Percentiles rank a stretch among this genome's conserved stretches.
These are phyloP conservation scores for Aechmea fasciata DNA, from an alignment of 176 grass and related monocot genomes.

Conservation along the genomic window DNA sequence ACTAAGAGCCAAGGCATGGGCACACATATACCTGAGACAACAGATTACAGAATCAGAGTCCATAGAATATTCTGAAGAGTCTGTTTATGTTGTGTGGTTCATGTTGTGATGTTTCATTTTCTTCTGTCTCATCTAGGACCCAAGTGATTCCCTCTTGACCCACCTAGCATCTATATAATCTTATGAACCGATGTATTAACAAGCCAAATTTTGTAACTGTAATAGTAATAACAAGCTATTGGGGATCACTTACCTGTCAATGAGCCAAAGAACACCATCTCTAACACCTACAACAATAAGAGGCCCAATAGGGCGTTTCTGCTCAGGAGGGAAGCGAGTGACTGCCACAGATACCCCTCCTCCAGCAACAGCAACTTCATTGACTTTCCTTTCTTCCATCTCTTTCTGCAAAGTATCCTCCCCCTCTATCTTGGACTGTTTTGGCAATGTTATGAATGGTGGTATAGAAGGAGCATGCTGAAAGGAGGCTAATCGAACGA, in stretches of 20 bases:
- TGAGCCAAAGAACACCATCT: slow-evolving; percentile 92
- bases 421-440: slow-evolving; percentile 62
- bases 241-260: slow-evolving; percentile 65
- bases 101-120: too few species aligned
- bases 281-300: slow-evolving; percentile 89
- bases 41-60: neutral
- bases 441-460: slow-evolving; percentile 70
- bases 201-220: neutral
- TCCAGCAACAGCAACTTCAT: slow-evolving; percentile 97
- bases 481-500: slow-evolving; percentile 95
- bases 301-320: slow-evolving; percentile 94
- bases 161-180: neutral
- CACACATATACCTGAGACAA: slow-evolving; percentile 87
- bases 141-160: neutral
- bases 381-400: slow-evolving; percentile 77
- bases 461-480: slow-evolving; percentile 71
- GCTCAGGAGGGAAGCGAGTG: slow-evolving; percentile 86
- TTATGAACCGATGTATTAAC: neutral
- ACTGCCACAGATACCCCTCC: slow-evolving; percentile 95
- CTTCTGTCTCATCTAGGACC: too few species aligned
- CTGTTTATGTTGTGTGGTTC: too few species aligned
- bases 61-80: too few species aligned
- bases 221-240: neutral
- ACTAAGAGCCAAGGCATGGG: slow-evolving; percentile 92
- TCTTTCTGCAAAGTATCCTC: slow-evolving; percentile 81